Base-by-base conservation (phyloP, 2,329 filamentous ascomycete genomes). In the Aureobasidium sp. region DNA sequence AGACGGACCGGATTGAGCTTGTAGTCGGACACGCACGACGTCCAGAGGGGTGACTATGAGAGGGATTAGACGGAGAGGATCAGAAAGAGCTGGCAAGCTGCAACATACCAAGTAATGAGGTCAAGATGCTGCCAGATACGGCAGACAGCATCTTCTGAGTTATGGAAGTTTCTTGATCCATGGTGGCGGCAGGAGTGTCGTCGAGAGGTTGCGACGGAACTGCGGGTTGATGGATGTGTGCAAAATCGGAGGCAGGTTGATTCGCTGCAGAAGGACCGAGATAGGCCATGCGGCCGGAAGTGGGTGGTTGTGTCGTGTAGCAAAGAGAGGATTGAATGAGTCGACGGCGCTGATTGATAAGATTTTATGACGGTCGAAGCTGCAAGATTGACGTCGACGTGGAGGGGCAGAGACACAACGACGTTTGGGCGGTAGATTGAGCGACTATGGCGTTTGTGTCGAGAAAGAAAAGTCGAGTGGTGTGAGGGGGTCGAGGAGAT, bases 61-160 rank as follows among this genome's bases (percentile, higher is more conserved):
- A 59, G 32, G 46, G n/a, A 51, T 63, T 48, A 64, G 62, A 24
- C 44, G 34, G 36, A 17, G 12, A 17, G 2, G 48, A 37, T 32
- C 15, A 32, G 52, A 48, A 24, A 17, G 46, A 9, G 13, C 55
- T 43, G 15, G 2, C 56, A 50, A 55, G 10, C 3, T 32, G 34
- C 6, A 13, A 59, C 84, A 67, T 81, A 96, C 92, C 90, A 46
- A 97, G 82, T 29, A 97, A 76, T 24, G 92, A 94, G 9, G 93
- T 97, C 66, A 97, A 75, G 63, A 99, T 77, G 75, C 92, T 97
- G 64, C 94, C 94, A 61, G 88, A 88, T 67, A 93, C 90, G 55
- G 94, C 94, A 62, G 93, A 96, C 61, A 96, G 75, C 94, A 99
- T 99, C 79, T 93, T 94, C 78, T 97, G 93, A 13, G 82, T 76